A percentile compares a stretch with the other conserved stretches of the same genome.
These are phyloP conservation scores for Colletotrichum lini DNA, from an alignment of 2,329 filamentous ascomycete species.

Conservation along the genomic window DNA sequence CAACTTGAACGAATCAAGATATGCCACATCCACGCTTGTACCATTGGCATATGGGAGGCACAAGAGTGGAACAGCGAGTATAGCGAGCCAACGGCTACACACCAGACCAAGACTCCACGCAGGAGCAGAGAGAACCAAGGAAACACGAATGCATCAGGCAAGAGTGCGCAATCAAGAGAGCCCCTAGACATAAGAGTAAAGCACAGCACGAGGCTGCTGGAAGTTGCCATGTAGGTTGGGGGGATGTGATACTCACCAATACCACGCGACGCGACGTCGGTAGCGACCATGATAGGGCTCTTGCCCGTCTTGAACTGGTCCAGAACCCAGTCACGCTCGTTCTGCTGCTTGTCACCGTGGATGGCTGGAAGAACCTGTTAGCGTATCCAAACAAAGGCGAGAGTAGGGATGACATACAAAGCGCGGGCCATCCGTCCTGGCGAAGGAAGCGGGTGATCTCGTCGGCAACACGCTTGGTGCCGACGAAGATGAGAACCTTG, in stretches of 20 bases:
- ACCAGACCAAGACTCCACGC: slow-evolving; percentile 89
- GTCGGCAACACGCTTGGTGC: slow-evolving; percentile 94
- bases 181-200: slow-evolving; percentile 94
- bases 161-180: slow-evolving; percentile 90
- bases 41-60: slow-evolving; percentile 71
- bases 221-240: slow-evolving; percentile 64
- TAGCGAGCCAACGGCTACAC: slow-evolving; percentile 76
- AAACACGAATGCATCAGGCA: slow-evolving; percentile 91
- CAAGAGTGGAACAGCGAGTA: slow-evolving; percentile 84
- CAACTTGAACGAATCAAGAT: slow-evolving; percentile 84
- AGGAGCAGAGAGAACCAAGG: slow-evolving; percentile 78
- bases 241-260: slow-evolving; percentile 91
- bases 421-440: slow-evolving; percentile 97
- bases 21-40: slow-evolving; percentile 86
- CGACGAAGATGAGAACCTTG: slow-evolving; percentile 96
- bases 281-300: slow-evolving; percentile 99
- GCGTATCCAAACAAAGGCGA: slow-evolving; percentile 41
- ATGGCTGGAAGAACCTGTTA: slow-evolving; percentile 75
- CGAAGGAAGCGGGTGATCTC: slow-evolving; percentile 98
- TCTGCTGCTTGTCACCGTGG: slow-evolving; percentile 99
- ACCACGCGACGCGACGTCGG: slow-evolving; percentile 99
- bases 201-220: slow-evolving; percentile 78
- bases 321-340: slow-evolving; percentile 99
- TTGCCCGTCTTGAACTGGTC: slow-evolving; percentile 99
- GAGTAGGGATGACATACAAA: slow-evolving; percentile 78